Percentiles rank a stretch among this genome's conserved stretches.
phyloP scores from a whole-genome alignment of 345 rosid genomes.

The Theobroma cacao region DNA sequence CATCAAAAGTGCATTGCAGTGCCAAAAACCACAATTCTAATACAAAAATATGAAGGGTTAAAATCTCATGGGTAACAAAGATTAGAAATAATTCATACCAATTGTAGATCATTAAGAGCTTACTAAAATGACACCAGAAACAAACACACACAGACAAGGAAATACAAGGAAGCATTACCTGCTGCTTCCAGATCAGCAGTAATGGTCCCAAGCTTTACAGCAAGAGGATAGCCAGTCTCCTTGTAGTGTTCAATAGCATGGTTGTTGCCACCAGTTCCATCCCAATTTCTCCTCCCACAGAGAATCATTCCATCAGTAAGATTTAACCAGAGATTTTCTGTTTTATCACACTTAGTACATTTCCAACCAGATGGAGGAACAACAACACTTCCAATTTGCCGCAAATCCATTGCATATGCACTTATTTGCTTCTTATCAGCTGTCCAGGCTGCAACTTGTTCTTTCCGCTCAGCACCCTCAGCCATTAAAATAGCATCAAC shows the following conservation, averaged over 20 bases:
- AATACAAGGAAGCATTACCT: constrained; percentile 58
- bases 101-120: not conserved
- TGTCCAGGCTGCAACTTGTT: constrained; percentile 93
- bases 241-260: constrained; percentile 92
- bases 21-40: not conserved
- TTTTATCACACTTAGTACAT: constrained; percentile 88
- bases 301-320: constrained; percentile 95
- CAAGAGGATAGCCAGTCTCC: constrained; percentile 86
- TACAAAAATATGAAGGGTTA: not conserved
- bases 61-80: not conserved
- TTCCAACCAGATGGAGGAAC: constrained; percentile 93
- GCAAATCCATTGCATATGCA: constrained; percentile 72
- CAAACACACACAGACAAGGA: not conserved
- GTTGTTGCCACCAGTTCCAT: constrained; percentile 96
- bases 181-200: constrained; percentile 95
- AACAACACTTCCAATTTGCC: constrained; percentile 62
- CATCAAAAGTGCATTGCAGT: not conserved
- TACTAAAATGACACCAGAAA: not conserved
- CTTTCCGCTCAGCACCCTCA: constrained; percentile 87
- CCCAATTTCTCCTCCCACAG: constrained; percentile 97
- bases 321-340: constrained; percentile 93
- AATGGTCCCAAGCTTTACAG: constrained; percentile 96
- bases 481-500: constrained; percentile 76
- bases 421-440: constrained; percentile 84
- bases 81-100: not conserved